Conservation (phyloP, 345 rosid genomes). For the Arabis alpina region DNA sequence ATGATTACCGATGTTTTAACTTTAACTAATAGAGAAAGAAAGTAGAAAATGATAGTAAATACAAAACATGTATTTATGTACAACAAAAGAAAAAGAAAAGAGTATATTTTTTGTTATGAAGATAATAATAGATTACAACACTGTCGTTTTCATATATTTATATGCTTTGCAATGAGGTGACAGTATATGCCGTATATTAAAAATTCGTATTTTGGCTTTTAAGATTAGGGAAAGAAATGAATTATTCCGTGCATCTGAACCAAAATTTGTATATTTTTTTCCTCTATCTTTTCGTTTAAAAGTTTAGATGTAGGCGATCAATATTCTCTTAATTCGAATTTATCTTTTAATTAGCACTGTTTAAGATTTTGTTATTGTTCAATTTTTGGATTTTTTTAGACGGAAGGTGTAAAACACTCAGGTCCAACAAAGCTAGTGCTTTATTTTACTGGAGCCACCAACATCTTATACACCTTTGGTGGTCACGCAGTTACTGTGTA, state of each 20-base stretch:
- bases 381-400: slow-evolving; percentile 40
- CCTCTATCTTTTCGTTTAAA: too few species aligned
- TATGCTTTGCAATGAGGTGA: slow-evolving; percentile 43
- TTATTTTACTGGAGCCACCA: slow-evolving; percentile 99
- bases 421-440: slow-evolving; percentile 86
- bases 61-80: too few species aligned
- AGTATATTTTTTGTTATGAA: not conserved
- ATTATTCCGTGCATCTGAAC: slow-evolving; percentile 32
- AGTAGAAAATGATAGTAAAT: too few species aligned
- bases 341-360: not conserved
- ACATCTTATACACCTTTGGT: slow-evolving; percentile 94
- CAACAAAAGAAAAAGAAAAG: too few species aligned
- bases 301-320: too few species aligned
- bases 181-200: slow-evolving; percentile 33
- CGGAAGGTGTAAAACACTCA: slow-evolving; percentile 66
- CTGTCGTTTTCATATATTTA: slow-evolving; percentile 38
- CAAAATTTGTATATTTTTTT: slow-evolving; percentile 16
- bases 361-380: slow-evolving; percentile 17
- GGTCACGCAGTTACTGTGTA: slow-evolving; percentile 99
- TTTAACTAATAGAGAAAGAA: too few species aligned
- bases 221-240: slow-evolving; percentile 27
- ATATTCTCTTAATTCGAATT: not conserved
- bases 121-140: not conserved
- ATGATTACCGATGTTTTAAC: too few species aligned
- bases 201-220: slow-evolving; percentile 29